A percentile compares a stretch with the other conserved stretches of the same genome.
These are phyloP conservation scores for Neoscytalidium dimidiatum DNA, from an alignment of 2,329 filamentous ascomycete genomes.

Conservation along the genomic window DNA sequence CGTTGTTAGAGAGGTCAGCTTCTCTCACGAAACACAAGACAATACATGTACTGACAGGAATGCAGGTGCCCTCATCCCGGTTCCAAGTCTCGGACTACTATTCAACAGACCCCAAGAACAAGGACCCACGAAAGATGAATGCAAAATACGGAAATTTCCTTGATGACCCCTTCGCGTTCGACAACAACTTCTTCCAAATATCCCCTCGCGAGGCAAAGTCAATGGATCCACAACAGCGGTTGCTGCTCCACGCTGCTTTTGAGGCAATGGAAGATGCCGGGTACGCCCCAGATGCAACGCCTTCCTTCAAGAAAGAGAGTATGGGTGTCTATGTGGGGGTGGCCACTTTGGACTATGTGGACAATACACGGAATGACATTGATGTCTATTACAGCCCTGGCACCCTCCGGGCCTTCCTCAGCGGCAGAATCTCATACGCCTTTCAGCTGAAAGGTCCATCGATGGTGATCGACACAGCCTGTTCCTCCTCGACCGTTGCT, in stretches of 20 bases:
- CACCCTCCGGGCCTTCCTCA: slow-evolving; percentile 22
- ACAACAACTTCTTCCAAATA: slow-evolving; percentile 13
- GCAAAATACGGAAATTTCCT: slow-evolving; percentile 10
- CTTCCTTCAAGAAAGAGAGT: slow-evolving; percentile 23
- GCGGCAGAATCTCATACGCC: slow-evolving; percentile 23
- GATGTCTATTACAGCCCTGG: slow-evolving; percentile 14
- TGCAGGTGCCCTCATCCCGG: neutral
- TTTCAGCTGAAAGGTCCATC: slow-evolving; percentile 23
- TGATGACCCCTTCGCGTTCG: slow-evolving; percentile 17
- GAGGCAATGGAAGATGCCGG: slow-evolving; percentile 26
- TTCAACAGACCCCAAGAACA: neutral
- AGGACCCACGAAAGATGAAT: neutral
- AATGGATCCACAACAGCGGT: slow-evolving; percentile 22
- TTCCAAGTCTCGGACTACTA: slow-evolving; percentile 1
- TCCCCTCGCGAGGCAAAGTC: slow-evolving; percentile 12
- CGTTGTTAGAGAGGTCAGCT: neutral
- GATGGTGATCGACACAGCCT: slow-evolving; percentile 29
- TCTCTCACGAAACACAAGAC: too few species aligned
- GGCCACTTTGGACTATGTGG: slow-evolving; percentile 34
- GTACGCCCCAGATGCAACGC: slow-evolving; percentile 25
- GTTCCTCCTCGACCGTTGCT: slow-evolving; percentile 28
- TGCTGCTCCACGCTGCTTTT: slow-evolving; percentile 10
- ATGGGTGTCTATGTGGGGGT: slow-evolving; percentile 38
- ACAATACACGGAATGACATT: slow-evolving; percentile 27
- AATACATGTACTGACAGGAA: neutral